A percentile compares a stretch with the other conserved stretches of the same genome.
Evolutionary conservation across 805 yeast genomes (phyloP).

Genomic region (Candida manassasensis): DNA sequence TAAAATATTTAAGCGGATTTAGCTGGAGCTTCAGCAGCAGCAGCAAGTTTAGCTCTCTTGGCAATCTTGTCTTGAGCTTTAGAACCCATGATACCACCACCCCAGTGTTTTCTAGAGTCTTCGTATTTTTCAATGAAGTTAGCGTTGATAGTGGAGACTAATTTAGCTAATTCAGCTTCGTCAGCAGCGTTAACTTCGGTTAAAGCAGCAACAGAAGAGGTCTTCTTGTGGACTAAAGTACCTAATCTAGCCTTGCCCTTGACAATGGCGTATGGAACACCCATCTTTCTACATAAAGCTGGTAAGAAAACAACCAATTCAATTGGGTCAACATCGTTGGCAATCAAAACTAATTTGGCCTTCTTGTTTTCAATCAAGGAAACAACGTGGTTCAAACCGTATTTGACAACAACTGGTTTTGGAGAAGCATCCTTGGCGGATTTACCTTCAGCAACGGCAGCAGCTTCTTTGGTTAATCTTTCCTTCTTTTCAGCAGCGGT

Average conservation of each 20-base stretch:
- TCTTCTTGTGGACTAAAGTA: conserved; percentile 94
- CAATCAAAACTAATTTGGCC: conserved; percentile 94
- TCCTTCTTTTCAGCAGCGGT: conserved; percentile 96
- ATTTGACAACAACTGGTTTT: conserved; percentile 95
- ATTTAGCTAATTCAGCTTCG: conserved; percentile 89
- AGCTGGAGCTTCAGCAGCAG: conserved; percentile 14
- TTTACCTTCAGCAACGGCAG: conserved; percentile 98
- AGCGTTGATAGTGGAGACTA: conserved; percentile 87
- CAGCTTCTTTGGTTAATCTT: conserved; percentile 98
- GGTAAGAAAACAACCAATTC: conserved; percentile 97
- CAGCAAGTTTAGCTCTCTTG: conserved; percentile 64
- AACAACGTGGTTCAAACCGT: conserved; percentile 99
- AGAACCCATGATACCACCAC: conserved; percentile 98
- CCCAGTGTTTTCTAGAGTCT: conserved; percentile 98
- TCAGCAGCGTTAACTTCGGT: conserved; percentile 94
- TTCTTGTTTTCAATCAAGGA: conserved; percentile 96
- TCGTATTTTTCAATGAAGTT: conserved; percentile 94
- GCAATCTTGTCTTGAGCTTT: conserved; percentile 85
- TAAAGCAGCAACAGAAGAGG: conserved; percentile 94
- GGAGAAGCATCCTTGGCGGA: conserved; percentile 93
- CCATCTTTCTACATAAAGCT: conserved; percentile 98
- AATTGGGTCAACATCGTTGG: conserved; percentile 98
- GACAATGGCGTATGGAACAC: conserved; percentile 97
- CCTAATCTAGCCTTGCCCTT: conserved; percentile 99
- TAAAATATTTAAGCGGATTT: conserved; percentile 7